phyloP scores from a whole-genome alignment of 2,329 filamentous ascomycete genomes.

The Diatrype stigma region DNA sequence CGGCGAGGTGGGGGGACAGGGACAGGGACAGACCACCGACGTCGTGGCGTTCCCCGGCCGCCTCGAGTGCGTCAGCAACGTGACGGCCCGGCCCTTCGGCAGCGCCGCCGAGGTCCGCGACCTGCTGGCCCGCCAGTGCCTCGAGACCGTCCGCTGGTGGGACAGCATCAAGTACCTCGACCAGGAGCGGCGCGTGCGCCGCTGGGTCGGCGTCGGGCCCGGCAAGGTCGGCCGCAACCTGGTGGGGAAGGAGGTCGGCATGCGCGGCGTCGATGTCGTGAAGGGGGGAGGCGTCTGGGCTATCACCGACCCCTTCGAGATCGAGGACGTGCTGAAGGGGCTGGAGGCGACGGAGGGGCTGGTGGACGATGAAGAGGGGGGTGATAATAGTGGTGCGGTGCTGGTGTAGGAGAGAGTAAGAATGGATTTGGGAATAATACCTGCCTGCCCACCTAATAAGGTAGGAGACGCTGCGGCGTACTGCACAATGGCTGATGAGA shows the following conservation, averaged over 20 bases:
- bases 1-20: no score
- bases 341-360: constrained; percentile 60
- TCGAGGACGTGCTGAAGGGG: constrained; percentile 63
- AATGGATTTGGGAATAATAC: no score
- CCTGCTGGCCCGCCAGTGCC: constrained; percentile 71
- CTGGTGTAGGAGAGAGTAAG: no score
- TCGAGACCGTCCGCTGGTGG: constrained; percentile 95
- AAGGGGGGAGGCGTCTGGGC: constrained; percentile 94
- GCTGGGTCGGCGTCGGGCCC: constrained; percentile 90
- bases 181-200: constrained; percentile 71
- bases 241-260: constrained; percentile 92
- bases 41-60: constrained; percentile 70
- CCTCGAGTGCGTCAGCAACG: constrained; percentile 81
- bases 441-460: no score
- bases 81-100: constrained; percentile 73
- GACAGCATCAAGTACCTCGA: constrained; percentile 88
- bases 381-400: no score
- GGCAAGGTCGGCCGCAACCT: constrained; percentile 91
- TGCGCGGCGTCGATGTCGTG: constrained; percentile 69
- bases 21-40: constrained; percentile 55
- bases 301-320: constrained; percentile 73
- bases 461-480: no score
- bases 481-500: no score
- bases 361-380: constrained; percentile 44
- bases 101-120: constrained; percentile 73